Percentiles rank a stretch among this genome's conserved stretches.
Conservation (phyloP, 805 yeast genomes). For the Yarrowia bubula region DNA sequence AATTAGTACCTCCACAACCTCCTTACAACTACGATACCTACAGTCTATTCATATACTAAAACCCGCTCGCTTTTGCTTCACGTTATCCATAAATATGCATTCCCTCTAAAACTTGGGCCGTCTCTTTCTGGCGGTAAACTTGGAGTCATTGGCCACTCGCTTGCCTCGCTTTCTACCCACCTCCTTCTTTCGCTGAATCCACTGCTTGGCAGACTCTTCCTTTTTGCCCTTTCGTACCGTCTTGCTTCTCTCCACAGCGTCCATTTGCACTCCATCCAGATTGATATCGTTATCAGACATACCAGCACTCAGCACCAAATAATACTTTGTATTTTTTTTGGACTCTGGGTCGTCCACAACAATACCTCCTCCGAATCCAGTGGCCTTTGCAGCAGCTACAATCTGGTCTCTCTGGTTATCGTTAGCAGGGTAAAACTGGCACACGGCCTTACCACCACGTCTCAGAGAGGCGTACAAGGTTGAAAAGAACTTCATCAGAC, state of each 20-base stretch:
- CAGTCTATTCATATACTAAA: no score
- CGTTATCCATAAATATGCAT: slow-evolving; percentile 7
- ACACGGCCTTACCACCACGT: slow-evolving; percentile 96
- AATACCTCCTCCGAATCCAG: slow-evolving; percentile 96
- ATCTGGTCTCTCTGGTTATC: slow-evolving; percentile 80
- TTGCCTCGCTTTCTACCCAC: slow-evolving; percentile 89
- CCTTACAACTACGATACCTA: not conserved
- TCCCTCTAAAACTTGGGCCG: slow-evolving; percentile 53
- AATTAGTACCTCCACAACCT: no score
- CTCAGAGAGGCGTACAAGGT: slow-evolving; percentile 80
- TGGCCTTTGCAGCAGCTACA: slow-evolving; percentile 78
- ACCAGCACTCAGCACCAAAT: slow-evolving; percentile 87
- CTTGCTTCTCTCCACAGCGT: slow-evolving; percentile 42
- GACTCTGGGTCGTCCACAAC: slow-evolving; percentile 92
- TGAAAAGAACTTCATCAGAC: slow-evolving; percentile 80
- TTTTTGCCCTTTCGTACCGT: slow-evolving; percentile 48
- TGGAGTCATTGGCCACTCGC: slow-evolving; percentile 81
- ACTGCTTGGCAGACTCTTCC: slow-evolving; percentile 74
- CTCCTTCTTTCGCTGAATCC: slow-evolving; percentile 86
- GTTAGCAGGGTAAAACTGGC: slow-evolving; percentile 93
- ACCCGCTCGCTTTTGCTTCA: no score
- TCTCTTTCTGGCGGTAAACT: slow-evolving; percentile 85
- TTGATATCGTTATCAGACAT: slow-evolving; percentile 71
- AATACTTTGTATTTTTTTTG: slow-evolving; percentile 85
- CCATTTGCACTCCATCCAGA: slow-evolving; percentile 77